Percentiles rank a stretch among this genome's conserved stretches.
Evolutionary conservation across 108 stramenopile species (phyloP).

Genomic region (Skeletonema tropicum): DNA sequence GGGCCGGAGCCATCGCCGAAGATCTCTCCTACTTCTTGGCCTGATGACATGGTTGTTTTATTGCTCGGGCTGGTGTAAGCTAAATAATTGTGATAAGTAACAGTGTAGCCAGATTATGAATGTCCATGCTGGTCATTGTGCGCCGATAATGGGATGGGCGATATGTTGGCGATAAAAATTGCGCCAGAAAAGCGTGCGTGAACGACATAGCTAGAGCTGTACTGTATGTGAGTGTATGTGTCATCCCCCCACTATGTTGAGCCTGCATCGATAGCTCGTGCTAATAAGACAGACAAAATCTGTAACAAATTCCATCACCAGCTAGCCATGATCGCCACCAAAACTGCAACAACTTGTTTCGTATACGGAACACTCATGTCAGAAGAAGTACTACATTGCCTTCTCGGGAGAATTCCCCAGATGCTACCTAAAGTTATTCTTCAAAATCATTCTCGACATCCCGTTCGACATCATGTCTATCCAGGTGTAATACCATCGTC

Average conservation of each 20-base stretch:
- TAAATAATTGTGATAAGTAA: neutral
- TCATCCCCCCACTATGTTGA: too few species aligned
- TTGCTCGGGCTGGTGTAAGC: neutral
- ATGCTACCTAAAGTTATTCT: constrained; percentile 28
- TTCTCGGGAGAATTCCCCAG: constrained; percentile 51
- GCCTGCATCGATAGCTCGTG: too few species aligned
- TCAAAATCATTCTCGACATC: constrained; percentile 49
- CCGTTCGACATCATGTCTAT: constrained; percentile 60
- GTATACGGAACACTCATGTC: constrained; percentile 78
- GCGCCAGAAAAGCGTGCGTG: too few species aligned
- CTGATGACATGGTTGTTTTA: constrained; percentile 62
- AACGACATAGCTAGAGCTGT: too few species aligned
- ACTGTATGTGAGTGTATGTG: too few species aligned
- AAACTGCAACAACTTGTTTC: constrained; percentile 35
- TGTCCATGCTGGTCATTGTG: neutral
- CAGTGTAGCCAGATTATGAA: neutral
- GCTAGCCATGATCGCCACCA: neutral
- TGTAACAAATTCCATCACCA: too few species aligned
- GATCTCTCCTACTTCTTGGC: constrained; percentile 87
- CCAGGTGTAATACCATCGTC: constrained; percentile 53
- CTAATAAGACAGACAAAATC: too few species aligned
- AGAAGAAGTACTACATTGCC: constrained; percentile 54
- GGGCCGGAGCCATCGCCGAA: constrained; percentile 79
- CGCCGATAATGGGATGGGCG: too few species aligned
- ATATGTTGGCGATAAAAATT: too few species aligned